These are phyloP conservation scores for Hymenotorrendiella dingleyae DNA, from an alignment of 2,329 filamentous ascomycete species.

Conservation along the genomic window DNA sequence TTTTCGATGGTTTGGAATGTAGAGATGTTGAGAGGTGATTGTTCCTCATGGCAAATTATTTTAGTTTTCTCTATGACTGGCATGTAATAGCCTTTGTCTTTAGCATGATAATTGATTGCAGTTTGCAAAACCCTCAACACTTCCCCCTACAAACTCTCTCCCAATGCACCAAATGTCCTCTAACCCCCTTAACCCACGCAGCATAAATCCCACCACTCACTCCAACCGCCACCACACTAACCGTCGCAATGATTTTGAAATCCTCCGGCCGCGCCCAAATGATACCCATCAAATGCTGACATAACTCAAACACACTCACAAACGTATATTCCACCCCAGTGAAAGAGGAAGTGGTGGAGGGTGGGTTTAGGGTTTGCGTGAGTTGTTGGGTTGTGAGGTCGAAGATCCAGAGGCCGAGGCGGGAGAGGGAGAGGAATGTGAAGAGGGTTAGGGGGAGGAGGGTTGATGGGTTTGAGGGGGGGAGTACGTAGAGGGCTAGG, in stretches of 20 bases:
- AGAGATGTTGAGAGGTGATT: too few relatives aligned
- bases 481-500: constrained; percentile 31
- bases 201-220: constrained; percentile 33
- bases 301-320: constrained; percentile 36
- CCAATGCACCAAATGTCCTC: constrained; percentile 39
- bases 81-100: too few relatives aligned
- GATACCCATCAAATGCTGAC: constrained; percentile 34
- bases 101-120: too few relatives aligned
- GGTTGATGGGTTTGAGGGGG: constrained; percentile 16
- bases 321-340: constrained; percentile 38
- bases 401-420: constrained; percentile 39
- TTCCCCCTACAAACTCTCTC: constrained; percentile 24
- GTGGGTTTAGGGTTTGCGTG: constrained; percentile 35
- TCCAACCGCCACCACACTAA: constrained; percentile 32
- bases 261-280: constrained; percentile 33
- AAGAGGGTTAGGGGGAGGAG: constrained; percentile 31
- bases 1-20: too few relatives aligned
- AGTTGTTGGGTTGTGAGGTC: constrained; percentile 40
- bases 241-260: constrained; percentile 35
- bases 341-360: constrained; percentile 34
- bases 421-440: constrained; percentile 36
- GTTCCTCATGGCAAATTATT: too few relatives aligned
- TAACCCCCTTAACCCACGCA: constrained; percentile 33
- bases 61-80: too few relatives aligned
- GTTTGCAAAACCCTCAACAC: too few relatives aligned